A percentile compares a stretch with the other conserved stretches of the same genome.
phyloP scores from a whole-genome alignment of 306 rosid species.

The Dalbergia cochinchinensis region DNA sequence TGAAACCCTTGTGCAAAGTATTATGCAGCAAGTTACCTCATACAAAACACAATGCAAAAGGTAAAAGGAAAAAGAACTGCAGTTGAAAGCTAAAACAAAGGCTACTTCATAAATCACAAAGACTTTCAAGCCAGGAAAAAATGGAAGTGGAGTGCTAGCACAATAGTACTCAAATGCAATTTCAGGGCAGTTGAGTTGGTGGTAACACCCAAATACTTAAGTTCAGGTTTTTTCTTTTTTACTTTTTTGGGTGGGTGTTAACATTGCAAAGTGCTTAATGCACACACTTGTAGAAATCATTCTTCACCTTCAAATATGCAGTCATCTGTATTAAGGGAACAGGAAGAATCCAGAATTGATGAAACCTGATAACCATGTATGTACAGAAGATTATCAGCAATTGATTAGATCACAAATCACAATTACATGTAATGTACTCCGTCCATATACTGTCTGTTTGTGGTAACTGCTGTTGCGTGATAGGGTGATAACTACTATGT shows the following conservation, averaged over 20 bases:
- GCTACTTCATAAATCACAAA: constrained; percentile 2
- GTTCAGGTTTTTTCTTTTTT: background rate
- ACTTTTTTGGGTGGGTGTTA: no score
- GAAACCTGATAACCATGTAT: background rate
- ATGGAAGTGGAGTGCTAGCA: background rate
- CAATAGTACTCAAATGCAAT: background rate
- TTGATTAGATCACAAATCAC: background rate
- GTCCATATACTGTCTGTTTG: background rate
- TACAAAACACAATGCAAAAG: background rate
- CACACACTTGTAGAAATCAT: no score
- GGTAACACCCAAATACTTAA: constrained; percentile 9
- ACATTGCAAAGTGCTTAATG: no score
- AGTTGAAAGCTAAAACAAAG: constrained; percentile 5
- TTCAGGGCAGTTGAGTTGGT: constrained; percentile 1
- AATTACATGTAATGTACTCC: background rate
- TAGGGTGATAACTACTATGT: background rate
- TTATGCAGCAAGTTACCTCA: background rate
- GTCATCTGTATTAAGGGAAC: background rate
- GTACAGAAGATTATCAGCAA: constrained; percentile 7
- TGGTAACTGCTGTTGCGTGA: background rate
- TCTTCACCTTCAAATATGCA: background rate
- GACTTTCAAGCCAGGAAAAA: background rate
- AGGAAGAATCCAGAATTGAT: constrained; percentile 11
- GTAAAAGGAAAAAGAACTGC: background rate
- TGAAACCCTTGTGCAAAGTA: background rate